Evolutionary conservation across 1,284 basidiomycete genomes (phyloP).

Genomic region (Ceratobasidium sp.): DNA sequence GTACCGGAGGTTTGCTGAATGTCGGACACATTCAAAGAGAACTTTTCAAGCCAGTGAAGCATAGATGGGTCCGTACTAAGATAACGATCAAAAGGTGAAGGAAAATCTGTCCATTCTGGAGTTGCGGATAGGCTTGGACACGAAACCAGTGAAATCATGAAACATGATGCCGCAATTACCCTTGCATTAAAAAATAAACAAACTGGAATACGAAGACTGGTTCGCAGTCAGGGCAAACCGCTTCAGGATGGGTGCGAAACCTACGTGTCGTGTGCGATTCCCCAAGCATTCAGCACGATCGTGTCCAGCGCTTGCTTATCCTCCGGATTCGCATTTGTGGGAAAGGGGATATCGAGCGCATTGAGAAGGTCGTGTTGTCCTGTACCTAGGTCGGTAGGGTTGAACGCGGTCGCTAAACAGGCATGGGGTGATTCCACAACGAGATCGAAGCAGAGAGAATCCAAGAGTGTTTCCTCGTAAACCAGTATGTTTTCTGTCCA

Average conservation of each 20-base stretch:
- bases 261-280: conserved; percentile 82
- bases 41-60: conserved; percentile 26
- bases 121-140: conserved; percentile 27
- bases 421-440: conserved; percentile 83
- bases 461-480: conserved; percentile 83
- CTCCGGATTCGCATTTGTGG: conserved; percentile 51
- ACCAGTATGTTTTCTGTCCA: conserved; percentile 76
- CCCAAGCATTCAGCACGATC: conserved; percentile 71
- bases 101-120: conserved; percentile 30
- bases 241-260: conserved; percentile 46
- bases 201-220: conserved; percentile 46
- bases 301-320: conserved; percentile 18
- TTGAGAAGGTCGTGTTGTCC: conserved; percentile 50
- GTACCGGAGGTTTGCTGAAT: conserved; percentile 32
- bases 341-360: conserved; percentile 52
- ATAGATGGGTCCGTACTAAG: conserved; percentile 25
- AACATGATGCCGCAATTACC: conserved; percentile 40
- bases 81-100: conserved; percentile 33
- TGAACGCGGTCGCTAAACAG: conserved; percentile 69
- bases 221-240: conserved; percentile 63
- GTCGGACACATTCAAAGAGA: conserved; percentile 10
- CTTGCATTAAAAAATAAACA: conserved; percentile 38
- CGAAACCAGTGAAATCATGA: conserved; percentile 38
- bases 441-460: conserved; percentile 92
- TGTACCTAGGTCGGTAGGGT: conserved; percentile 38